phyloP scores from a whole-genome alignment of 2,329 filamentous ascomycete species.

The Diaporthe nobilis region DNA sequence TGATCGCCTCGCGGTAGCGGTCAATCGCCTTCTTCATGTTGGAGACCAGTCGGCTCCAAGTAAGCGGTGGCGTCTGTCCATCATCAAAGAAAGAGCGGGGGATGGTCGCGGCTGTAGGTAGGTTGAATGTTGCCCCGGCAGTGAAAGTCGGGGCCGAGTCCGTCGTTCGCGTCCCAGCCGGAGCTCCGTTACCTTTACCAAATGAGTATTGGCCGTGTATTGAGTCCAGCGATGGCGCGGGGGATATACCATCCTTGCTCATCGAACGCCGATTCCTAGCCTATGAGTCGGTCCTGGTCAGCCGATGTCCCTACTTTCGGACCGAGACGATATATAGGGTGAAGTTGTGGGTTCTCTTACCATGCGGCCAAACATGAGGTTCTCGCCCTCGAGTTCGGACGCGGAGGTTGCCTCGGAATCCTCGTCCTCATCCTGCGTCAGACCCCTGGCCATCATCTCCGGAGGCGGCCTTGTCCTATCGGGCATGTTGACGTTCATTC shows the following conservation, averaged over 20 bases:
- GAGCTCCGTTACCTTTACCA: constrained; percentile 58
- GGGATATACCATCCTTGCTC: constrained; percentile 79
- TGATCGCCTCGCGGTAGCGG: constrained; percentile 90
- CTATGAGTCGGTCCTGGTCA: constrained; percentile 50
- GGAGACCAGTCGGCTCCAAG: constrained; percentile 90
- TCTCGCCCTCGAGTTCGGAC: constrained; percentile 86
- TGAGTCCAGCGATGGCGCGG: constrained; percentile 92
- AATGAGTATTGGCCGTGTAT: constrained; percentile 78
- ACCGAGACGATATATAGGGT: not conserved
- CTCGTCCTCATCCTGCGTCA: constrained; percentile 87
- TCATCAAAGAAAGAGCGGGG: constrained; percentile 93
- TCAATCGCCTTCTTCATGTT: constrained; percentile 95
- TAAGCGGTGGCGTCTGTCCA: constrained; percentile 82
- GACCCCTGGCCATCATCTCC: constrained; percentile 90
- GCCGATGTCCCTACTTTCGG: constrained; percentile 2
- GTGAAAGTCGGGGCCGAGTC: constrained; percentile 65
- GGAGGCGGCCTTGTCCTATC: constrained; percentile 91
- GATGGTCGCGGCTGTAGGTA: constrained; percentile 72
- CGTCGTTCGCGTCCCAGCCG: constrained; percentile 47
- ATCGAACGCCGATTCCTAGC: constrained; percentile 77
- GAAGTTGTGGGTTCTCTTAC: constrained; percentile 60
- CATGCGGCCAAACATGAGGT: constrained; percentile 76
- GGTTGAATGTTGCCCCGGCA: constrained; percentile 68
- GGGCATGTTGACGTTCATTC: constrained; percentile 89
- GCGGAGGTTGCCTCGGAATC: constrained; percentile 89